Conservation (phyloP, 83 land plant genomes). For the Diphasiastrum complanatum region DNA sequence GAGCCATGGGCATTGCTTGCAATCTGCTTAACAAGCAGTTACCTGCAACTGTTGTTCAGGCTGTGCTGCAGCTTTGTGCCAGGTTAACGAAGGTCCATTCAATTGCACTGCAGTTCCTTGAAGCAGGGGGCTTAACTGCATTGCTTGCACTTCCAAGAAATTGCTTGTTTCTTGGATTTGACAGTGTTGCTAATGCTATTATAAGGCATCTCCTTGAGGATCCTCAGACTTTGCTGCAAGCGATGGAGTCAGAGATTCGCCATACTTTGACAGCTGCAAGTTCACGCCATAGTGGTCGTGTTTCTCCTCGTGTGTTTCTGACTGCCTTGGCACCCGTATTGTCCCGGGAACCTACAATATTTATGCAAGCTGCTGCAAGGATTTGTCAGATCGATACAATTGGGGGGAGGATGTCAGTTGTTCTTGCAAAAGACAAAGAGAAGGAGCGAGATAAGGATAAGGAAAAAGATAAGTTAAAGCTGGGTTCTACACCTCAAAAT, state of each 20-base stretch:
- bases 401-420: conserved; percentile 70
- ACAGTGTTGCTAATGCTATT: conserved; percentile 78
- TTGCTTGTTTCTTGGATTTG: conserved; percentile 83
- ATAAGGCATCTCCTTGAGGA: conserved; percentile 93
- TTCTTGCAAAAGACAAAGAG: conserved; percentile 74
- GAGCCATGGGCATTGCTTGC: conserved; percentile 66
- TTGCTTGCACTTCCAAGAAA: conserved; percentile 73
- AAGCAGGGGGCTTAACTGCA: conserved; percentile 65
- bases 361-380: conserved; percentile 80
- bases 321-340: conserved; percentile 67
- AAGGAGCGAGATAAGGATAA: conserved; percentile 22
- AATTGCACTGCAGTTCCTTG: conserved; percentile 81
- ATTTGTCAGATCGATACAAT: conserved; percentile 85
- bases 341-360: conserved; percentile 75
- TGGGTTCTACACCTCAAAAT: conserved; percentile 28
- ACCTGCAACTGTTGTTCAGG: conserved; percentile 80
- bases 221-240: conserved; percentile 92
- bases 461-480: conserved; percentile 51
- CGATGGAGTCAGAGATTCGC: conserved; percentile 94
- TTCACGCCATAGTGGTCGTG: conserved; percentile 63
- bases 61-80: conserved; percentile 89
- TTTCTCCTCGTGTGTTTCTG: conserved; percentile 72
- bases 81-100: conserved; percentile 76
- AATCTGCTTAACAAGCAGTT: conserved; percentile 53
- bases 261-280: conserved; percentile 52